A percentile compares a stretch with the other conserved stretches of the same genome.
Evolutionary conservation across 805 yeast genomes (phyloP).

Genomic region (Candida dajiaensis): DNA sequence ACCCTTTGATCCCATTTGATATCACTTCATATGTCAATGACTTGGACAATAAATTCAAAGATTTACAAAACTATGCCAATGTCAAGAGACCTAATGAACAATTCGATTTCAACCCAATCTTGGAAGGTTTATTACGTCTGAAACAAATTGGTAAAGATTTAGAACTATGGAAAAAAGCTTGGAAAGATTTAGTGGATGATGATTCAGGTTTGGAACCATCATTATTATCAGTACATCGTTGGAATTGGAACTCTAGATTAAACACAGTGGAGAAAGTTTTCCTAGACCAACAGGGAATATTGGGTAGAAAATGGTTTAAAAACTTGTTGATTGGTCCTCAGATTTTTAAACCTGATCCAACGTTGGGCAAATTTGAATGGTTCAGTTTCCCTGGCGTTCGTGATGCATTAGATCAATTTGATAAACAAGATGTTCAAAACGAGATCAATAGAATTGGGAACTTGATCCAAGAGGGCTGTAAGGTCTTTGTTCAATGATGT

Average conservation of each 20-base stretch:
- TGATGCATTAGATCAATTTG: slow-evolving; percentile 49
- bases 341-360: slow-evolving; percentile 44
- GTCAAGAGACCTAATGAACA: slow-evolving; percentile 16
- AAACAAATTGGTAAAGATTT: slow-evolving; percentile 40
- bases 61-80: slow-evolving; percentile 37
- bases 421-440: slow-evolving; percentile 48
- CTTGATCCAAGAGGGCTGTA: slow-evolving; percentile 10
- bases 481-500: slow-evolving; percentile 10
- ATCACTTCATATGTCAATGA: slow-evolving; percentile 39
- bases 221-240: slow-evolving; percentile 60
- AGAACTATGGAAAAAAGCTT: slow-evolving; percentile 51
- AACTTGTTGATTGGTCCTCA: slow-evolving; percentile 71
- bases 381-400: slow-evolving; percentile 74
- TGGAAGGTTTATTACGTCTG: slow-evolving; percentile 32
- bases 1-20: slow-evolving; percentile 71
- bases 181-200: slow-evolving; percentile 51
- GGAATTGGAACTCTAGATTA: slow-evolving; percentile 76
- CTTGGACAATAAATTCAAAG: slow-evolving; percentile 39
- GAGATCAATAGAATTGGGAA: slow-evolving; percentile 42
- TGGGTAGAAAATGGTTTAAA: slow-evolving; percentile 55
- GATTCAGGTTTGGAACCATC: slow-evolving; percentile 68
- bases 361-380: slow-evolving; percentile 38
- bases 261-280: slow-evolving; percentile 49
- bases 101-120: slow-evolving; percentile 26
- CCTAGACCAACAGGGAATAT: slow-evolving; percentile 35